Base-by-base conservation (phyloP, 306 rosid species). In the Coriaria nepalensis region DNA sequence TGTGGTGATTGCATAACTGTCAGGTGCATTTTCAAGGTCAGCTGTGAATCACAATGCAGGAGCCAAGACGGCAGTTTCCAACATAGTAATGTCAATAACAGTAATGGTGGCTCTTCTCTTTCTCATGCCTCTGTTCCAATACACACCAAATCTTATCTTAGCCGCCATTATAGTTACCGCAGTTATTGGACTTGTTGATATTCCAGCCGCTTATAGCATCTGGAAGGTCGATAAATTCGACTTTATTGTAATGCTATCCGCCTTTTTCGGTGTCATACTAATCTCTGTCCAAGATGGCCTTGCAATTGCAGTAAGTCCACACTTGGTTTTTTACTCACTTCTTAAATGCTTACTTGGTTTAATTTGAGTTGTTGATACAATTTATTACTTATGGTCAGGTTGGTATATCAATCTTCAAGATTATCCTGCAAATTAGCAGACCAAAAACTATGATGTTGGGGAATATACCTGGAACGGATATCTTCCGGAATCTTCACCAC, bases 1-100 rank as follows among this genome's bases (percentile, higher is more conserved):
- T 3, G 29, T 20, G 29, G 29, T 20, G 29, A 20, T 20, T 20
- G 29, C 29, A 20, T 20, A 20, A 20, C 3, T 20, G 29, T 20
- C 29, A 87, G 96, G 98, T 13, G 66, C 98, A 0, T 90, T 90
- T 63, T 90, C 98, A 10, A 62, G 98, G 41, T 85, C 98, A 7
- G 98, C 98, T 0, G 98, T 90, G 57, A 90, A 90, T 43, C 83
- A 85, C 50, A 85, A 90, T 13, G 95, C 98, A 0, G 98, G 98
- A 37, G 92, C 85, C 2, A 81, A 85, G 57, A 75, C 98, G 40
- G 98, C 94, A 4, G 72, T 69, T 50, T 90, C 98, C 6, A 90
- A 90, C 65, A 52, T 90, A 14, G 78, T 90, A 10, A 90, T 90
- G 98, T 90, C 98, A 0, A 74, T 79, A 59, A 77, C 98, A 5